Base-by-base conservation (phyloP, 495 filamentous ascomycete species). In the Aspergillus panamensis region DNA sequence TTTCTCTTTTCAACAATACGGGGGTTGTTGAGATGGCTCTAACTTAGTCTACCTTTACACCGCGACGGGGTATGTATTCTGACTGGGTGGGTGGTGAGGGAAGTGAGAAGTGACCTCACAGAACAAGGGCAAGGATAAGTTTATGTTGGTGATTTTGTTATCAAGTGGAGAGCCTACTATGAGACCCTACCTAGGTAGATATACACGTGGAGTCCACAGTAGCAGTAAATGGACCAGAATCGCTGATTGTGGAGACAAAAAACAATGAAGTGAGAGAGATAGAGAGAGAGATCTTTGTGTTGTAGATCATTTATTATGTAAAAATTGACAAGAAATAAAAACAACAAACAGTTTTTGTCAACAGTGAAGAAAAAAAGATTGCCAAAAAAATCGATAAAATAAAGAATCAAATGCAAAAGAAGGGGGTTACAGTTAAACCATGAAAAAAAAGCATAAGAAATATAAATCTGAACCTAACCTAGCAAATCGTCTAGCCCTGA, bases 401-500 rank as follows among this genome's bases (percentile, higher is more conserved):
- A 52, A 29, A 42, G 16, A 51, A 44, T 2, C 20, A 52, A 29
- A 37, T 35, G 14, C 14, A 43, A 60, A 49, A 17, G 13, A 50
- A 40, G 21, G n/a, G 45, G 51, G 13, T 39, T 52, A 47, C 47
- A 51, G 40, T 25, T 25, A 12, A 53, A 39, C 14, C 14, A n/a
- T 13, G 35, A 57, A 54, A 50, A 40, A 42, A 56, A 57, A n/a
- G 29, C n/a, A 31, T 21, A 10, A 37, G 17, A 25, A 25, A 25
- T 25, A 43, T 40, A 45, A 29, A 20, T 35, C 75, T 70, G 87
- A 62, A 20, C 45, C 75, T 70, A 88, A 62, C 85, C 85, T 58
- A 89, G 74, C 53, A 89, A 66, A 70, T 89, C 86, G 76, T 87
- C 85, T 44, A 87, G 67, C 20, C 62, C 72, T 1, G 73, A 77